phyloP scores from a whole-genome alignment of 306 rosid genomes.

The Citrullus amarus region DNA sequence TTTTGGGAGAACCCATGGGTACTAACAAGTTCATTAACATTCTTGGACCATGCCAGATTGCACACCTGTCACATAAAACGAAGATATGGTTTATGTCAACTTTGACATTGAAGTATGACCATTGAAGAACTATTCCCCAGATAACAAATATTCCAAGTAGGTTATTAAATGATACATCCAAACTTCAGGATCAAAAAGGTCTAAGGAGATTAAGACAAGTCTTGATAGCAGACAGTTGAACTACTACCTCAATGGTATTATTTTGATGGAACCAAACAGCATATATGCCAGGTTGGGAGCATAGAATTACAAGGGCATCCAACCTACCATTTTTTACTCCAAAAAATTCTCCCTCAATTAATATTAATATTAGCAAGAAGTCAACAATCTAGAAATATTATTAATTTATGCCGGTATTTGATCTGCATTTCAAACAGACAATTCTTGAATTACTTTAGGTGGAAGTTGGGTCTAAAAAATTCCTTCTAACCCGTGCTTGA shows the following conservation, averaged over 20 bases:
- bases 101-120: background rate
- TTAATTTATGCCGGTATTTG: background rate
- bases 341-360: background rate
- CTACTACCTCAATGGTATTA: background rate
- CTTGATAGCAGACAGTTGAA: slow-evolving; percentile 3
- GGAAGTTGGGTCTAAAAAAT: background rate
- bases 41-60: slow-evolving; percentile 98
- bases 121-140: background rate
- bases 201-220: background rate
- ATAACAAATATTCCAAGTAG: background rate
- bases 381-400: background rate
- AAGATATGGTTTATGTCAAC: background rate
- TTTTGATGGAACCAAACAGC: slow-evolving; percentile 1
- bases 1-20: slow-evolving; percentile 98
- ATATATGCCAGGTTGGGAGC: slow-evolving; percentile 1
- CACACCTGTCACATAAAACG: slow-evolving; percentile 57
- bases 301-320: background rate
- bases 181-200: background rate
- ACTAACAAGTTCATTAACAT: slow-evolving; percentile 95
- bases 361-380: background rate
- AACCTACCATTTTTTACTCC: background rate
- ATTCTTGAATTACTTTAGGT: background rate
- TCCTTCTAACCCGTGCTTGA: background rate
- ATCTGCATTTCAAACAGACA: background rate
- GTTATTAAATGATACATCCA: background rate